Evolutionary conservation across 805 yeast genomes (phyloP), one percentile per base, ranked within the genome.

Genomic region (Groenewaldozyma salmanticensis): DNA sequence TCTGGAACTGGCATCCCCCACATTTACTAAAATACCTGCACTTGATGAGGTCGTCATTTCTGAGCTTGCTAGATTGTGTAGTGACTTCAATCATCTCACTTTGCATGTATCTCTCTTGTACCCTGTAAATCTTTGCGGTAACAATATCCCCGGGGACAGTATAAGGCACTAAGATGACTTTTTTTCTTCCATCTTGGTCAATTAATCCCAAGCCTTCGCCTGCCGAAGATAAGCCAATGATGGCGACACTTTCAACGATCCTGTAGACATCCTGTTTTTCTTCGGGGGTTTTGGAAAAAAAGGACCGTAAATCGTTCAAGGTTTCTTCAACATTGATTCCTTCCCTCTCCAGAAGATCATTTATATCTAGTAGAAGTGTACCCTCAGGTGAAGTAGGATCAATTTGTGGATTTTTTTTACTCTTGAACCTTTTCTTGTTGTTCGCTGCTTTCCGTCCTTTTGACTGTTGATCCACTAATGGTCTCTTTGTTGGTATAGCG

Each of bases 1-100:
- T 77, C 58, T 92, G 97, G 57, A 78, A 86, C 63, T 92, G 97
- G 60, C 97, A 88, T 2, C 97, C 97, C 1, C 95, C 84, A 59
- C 96, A 88, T 48, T 76, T 75, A 11, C 95, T 95, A 64, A 90
- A 92, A 64, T 92, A 92, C 48, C 74, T 70, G 64, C 95, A 86
- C 49, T 72, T 72, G 42, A 81, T 75, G 39, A 82, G 68, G 4
- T 65, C 57, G 51, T 82, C 79, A 45, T 84, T 68, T 37, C 74
- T 61, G 54, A 74, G 63, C 35, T 50, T 57, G 3, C 47, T 42
- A 0, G 81, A 68, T 1, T 66, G 52, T 46, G 62, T 42, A 2
- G 64, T 52, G 3, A 85, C 72, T 31, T 68, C 60, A 17, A 84
- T 55, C 39, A 88, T 62, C 56, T 90, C 96, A 7, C 82, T 68